These are phyloP conservation scores for Arabidopsis thaliana DNA, from an alignment of 345 rosid species.

Conservation along the genomic window DNA sequence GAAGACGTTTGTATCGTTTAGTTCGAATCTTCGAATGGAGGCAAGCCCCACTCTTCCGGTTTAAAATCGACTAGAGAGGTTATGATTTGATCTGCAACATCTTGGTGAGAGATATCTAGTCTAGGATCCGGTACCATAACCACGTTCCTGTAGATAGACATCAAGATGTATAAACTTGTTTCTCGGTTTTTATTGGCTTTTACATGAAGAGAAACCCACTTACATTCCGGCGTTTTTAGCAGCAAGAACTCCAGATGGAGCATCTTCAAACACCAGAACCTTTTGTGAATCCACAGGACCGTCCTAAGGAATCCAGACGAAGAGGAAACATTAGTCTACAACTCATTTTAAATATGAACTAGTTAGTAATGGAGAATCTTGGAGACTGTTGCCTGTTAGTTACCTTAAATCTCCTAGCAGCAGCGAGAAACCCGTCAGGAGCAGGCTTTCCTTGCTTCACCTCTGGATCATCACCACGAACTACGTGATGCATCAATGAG, in stretches of 20 bases:
- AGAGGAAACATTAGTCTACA: constrained; percentile 12
- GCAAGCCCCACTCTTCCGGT: constrained; percentile 79
- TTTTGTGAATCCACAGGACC: constrained; percentile 63
- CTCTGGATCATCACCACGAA: constrained; percentile 97
- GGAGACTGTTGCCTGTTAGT: constrained; percentile 28
- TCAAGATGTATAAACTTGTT: constrained; percentile 7
- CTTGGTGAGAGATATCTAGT: constrained; percentile 72
- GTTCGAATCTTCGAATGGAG: constrained; percentile 61
- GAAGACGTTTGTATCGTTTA: constrained; percentile 15
- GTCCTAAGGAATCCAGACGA: constrained; percentile 51
- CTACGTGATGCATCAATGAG: constrained; percentile 92
- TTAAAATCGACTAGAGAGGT: constrained; percentile 69
- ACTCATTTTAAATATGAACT: neutral
- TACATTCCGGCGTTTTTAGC: constrained; percentile 95
- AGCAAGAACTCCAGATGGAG: constrained; percentile 93
- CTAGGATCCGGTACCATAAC: constrained; percentile 97
- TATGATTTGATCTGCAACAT: constrained; percentile 74
- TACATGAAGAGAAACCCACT: constrained; percentile 43
- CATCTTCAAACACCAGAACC: constrained; percentile 91
- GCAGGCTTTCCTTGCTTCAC: constrained; percentile 95
- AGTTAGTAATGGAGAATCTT: neutral
- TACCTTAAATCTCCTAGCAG: constrained; percentile 94
- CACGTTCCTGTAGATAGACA: constrained; percentile 56
- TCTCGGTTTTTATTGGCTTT: neutral
- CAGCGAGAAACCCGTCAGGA: constrained; percentile 87